Base-by-base conservation (phyloP, 2,329 filamentous ascomycete species). In the Xylaria sp. region DNA sequence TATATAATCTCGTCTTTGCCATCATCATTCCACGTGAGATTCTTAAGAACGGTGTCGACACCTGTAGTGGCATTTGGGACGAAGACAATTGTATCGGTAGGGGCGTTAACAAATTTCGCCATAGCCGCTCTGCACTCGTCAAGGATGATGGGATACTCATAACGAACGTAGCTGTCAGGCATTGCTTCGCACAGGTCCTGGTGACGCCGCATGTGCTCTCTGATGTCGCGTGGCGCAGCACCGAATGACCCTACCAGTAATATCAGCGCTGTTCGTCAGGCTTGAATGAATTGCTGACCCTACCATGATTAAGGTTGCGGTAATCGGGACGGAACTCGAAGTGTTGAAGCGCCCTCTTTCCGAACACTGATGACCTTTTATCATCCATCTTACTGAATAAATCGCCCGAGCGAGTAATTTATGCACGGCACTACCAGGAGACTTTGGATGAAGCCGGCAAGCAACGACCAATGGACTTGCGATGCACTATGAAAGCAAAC, bases 21-120 rank as follows among this genome's bases (percentile, higher is more conserved):
- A 69, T 91, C 90, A 0, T 83, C 78, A 44, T 87, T 79, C 85
- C 90, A 97, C 1, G 78, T 76, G 1, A 98, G 79, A 77, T 92
- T 94, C 50, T 91, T 88, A n/a, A 97, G 85, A 5, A 97, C 88
- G 0, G 90, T 92, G 81, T 96, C 95, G 55, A 94, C 81, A 27
- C 88, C 93, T 0, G 87, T 90, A 0, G 93, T 97, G 13, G 94
- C 93, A 78, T 98, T 98, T 66, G 87, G 83, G 0, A 97, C 89
- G 71, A 97, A 91, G 0, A 97, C 93, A 47, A 92, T 82, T 10
- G 90, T 89, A 10, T 90, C 84, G 0, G 83, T 76, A 0, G 91
- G 89, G 0, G 87, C 91, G 69, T 92, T 87, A 69, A 98, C 82
- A 25, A 93, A 75, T 27, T 82, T 78, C 0, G 92, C 91, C 4